A percentile compares a stretch with the other conserved stretches of the same genome.
Conservation (phyloP, 768 basidiomycete genomes). For the Hygrocybe punicea region DNA sequence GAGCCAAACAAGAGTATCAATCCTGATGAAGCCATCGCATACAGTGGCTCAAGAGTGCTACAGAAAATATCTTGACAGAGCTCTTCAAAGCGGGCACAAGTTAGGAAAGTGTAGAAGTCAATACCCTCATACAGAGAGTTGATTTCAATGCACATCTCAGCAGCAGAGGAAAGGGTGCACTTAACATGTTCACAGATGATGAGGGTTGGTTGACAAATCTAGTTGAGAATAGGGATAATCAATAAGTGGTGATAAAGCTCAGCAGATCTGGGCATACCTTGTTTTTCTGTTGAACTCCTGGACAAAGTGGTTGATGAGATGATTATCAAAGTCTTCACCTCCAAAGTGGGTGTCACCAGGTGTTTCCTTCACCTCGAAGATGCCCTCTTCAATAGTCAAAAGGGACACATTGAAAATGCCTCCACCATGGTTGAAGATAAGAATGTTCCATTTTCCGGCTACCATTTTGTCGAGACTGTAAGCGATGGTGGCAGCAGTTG, state of each 20-base stretch:
- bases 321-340: constrained; percentile 99
- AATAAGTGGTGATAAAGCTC: background rate
- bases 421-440: constrained; percentile 99
- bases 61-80: constrained; percentile 95
- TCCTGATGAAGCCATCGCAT: too few relatives aligned
- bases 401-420: constrained; percentile 99
- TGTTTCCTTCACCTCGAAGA: constrained; percentile 98
- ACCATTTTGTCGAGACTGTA: constrained; percentile 97
- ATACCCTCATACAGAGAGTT: constrained; percentile 97
- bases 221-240: background rate
- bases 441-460: constrained; percentile 93
- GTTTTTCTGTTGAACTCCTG: constrained; percentile 97
- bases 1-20: constrained; percentile 98
- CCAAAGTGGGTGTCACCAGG: constrained; percentile 99
- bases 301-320: constrained; percentile 94
- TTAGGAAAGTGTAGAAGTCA: constrained; percentile 97
- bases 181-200: constrained; percentile 98
- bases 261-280: constrained; percentile 49
- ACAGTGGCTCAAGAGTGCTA: constrained; percentile 87
- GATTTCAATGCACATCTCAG: constrained; percentile 96
- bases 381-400: constrained; percentile 94
- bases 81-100: constrained; percentile 97
- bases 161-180: constrained; percentile 94
- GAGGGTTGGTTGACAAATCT: constrained; percentile 88
- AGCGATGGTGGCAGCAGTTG: constrained; percentile 97